Evolutionary conservation across 225 moss, liverwort and hornwort species (phyloP).

Genomic region (Climacium dendroides): DNA sequence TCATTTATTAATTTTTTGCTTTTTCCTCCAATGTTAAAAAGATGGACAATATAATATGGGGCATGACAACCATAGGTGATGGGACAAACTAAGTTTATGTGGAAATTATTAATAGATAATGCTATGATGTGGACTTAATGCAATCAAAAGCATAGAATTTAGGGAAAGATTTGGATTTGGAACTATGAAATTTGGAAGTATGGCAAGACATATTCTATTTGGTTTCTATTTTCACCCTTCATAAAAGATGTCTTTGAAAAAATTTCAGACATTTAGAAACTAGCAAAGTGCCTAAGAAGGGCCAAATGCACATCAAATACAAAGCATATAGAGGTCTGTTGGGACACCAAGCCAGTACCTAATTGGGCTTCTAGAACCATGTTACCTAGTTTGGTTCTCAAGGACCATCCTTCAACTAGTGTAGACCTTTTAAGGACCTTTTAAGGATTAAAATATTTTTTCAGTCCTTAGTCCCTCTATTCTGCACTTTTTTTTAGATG

Average conservation of each 20-base stretch:
- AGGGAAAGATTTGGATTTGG: neutral
- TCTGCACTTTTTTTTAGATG: too few species aligned
- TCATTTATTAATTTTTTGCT: neutral
- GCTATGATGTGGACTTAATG: rapidly evolving
- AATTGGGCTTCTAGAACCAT: rapidly evolving
- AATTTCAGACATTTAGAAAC: rapidly evolving
- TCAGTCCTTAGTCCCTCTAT: neutral
- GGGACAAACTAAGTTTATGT: neutral
- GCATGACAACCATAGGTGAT: rapidly evolving
- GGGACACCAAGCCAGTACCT: rapidly evolving
- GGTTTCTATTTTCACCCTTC: rapidly evolving
- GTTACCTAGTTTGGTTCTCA: neutral
- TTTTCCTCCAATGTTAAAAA: rapidly evolving
- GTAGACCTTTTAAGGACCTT: neutral
- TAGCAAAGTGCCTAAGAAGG: rapidly evolving
- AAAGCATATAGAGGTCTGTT: rapidly evolving
- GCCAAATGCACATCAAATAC: neutral
- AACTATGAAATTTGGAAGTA: neutral
- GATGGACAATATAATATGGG: neutral
- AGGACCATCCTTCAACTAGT: neutral
- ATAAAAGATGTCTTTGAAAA: rapidly evolving
- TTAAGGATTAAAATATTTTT: too few species aligned
- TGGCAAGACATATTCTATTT: rapidly evolving
- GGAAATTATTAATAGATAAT: neutral
- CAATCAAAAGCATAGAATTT: rapidly evolving